Evolutionary conservation across 2,329 filamentous ascomycete species (phyloP).

Genomic region (Tolypocladium inflatum): DNA sequence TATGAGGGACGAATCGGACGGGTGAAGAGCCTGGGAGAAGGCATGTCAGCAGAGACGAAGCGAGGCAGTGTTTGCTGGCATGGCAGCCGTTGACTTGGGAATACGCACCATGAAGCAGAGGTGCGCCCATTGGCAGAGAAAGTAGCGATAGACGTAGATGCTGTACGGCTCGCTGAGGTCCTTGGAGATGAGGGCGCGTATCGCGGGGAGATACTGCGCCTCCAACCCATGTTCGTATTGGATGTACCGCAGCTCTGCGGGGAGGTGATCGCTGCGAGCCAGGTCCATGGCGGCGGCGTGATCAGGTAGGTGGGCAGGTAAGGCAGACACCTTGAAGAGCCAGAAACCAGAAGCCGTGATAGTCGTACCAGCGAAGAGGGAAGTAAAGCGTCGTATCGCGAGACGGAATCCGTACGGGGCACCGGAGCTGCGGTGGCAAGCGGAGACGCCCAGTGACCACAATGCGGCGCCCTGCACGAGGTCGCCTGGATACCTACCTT

Average conservation of each 20-base stretch:
- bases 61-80: background rate
- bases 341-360: background rate
- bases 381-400: background rate
- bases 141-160: slow-evolving; percentile 98
- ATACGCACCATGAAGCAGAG: slow-evolving; percentile 79
- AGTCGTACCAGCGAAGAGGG: too few species aligned
- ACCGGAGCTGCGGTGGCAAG: background rate
- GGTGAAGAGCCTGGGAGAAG: slow-evolving; percentile 44
- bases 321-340: background rate
- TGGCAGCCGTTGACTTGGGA: background rate
- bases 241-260: slow-evolving; percentile 44
- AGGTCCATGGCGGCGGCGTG: slow-evolving; percentile 13
- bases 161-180: slow-evolving; percentile 97
- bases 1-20: slow-evolving; percentile 55
- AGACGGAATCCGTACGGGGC: background rate
- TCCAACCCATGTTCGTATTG: slow-evolving; percentile 55
- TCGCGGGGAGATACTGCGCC: slow-evolving; percentile 65
- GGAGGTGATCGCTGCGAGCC: slow-evolving; percentile 22
- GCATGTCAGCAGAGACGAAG: slow-evolving; percentile 1
- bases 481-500: background rate
- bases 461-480: background rate
- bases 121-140: slow-evolving; percentile 94
- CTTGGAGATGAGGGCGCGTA: slow-evolving; percentile 87
- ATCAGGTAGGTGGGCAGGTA: background rate
- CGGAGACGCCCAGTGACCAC: background rate